Conservation (phyloP, 139 green algal genomes). For the Pleodorina starrii region DNA sequence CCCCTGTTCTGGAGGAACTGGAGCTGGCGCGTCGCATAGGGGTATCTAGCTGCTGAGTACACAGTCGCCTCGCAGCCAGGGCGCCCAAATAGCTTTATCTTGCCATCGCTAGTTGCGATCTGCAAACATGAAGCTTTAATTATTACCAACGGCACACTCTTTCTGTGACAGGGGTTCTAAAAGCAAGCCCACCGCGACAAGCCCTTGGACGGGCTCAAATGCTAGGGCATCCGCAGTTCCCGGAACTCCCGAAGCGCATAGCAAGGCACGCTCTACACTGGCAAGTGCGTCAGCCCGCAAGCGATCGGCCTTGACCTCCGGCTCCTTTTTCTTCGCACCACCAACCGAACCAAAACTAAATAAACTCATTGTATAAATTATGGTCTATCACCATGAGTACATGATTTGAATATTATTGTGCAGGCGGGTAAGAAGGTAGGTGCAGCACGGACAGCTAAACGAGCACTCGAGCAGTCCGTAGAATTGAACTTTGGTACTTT, state of each 20-base stretch:
- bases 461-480: too few relatives aligned
- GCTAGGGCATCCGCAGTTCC: constrained; percentile 57
- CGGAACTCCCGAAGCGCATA: constrained; percentile 50
- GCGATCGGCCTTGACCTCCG: neutral
- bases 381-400: too few relatives aligned
- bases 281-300: constrained; percentile 17
- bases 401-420: too few relatives aligned
- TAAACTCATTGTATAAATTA: constrained; percentile 3
- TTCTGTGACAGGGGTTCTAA: too few relatives aligned
- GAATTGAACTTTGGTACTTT: too few relatives aligned
- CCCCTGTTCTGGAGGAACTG: constrained; percentile 63
- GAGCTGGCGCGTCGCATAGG: constrained; percentile 54
- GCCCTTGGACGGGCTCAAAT: constrained; percentile 62
- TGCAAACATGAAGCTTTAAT: constrained; percentile 19
- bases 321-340: neutral
- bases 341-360: neutral
- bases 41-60: constrained; percentile 19
- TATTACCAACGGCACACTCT: too few relatives aligned
- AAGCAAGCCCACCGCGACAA: constrained; percentile 59
- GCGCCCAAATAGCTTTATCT: constrained; percentile 60
- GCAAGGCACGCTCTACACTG: neutral
- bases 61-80: constrained; percentile 62
- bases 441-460: neutral
- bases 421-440: too few relatives aligned
- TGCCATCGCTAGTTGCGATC: constrained; percentile 64